Evolutionary conservation across 495 filamentous ascomycete genomes (phyloP).

Genomic region (Pyronema omphalodes): DNA sequence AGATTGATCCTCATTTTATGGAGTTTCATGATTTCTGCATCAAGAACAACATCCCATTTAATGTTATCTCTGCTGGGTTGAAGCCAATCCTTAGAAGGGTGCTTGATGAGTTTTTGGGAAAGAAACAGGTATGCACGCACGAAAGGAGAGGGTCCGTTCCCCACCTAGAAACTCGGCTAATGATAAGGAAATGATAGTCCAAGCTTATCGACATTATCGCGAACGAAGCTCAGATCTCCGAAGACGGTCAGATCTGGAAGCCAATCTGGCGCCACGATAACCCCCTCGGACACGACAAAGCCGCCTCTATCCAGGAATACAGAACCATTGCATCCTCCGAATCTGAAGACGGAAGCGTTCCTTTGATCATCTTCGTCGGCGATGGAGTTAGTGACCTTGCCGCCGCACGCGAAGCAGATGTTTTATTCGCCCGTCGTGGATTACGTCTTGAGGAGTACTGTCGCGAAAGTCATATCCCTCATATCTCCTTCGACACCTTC

Average conservation of each 20-base stretch:
- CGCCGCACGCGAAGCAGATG: slow-evolving; percentile 54
- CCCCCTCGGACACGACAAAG: slow-evolving; percentile 54
- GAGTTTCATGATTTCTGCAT: slow-evolving; percentile 50
- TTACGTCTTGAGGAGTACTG: slow-evolving; percentile 57
- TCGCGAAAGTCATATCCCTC: slow-evolving; percentile 41
- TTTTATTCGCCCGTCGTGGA: slow-evolving; percentile 53
- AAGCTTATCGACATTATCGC: slow-evolving; percentile 50
- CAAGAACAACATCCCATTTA: slow-evolving; percentile 47
- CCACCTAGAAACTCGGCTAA: background rate
- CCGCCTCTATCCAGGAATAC: slow-evolving; percentile 43
- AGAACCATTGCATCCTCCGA: slow-evolving; percentile 34
- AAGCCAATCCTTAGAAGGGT: slow-evolving; percentile 47
- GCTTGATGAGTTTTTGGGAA: slow-evolving; percentile 45
- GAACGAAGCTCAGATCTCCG: slow-evolving; percentile 44
- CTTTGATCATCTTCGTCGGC: slow-evolving; percentile 58
- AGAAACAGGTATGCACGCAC: slow-evolving; percentile 30
- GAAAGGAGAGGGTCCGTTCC: too few species aligned
- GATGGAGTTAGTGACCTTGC: slow-evolving; percentile 62
- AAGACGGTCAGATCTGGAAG: slow-evolving; percentile 45
- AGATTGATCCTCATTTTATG: slow-evolving; percentile 48
- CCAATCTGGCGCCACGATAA: slow-evolving; percentile 52
- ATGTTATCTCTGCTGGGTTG: slow-evolving; percentile 53
- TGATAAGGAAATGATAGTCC: slow-evolving; percentile 24
- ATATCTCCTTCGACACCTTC: slow-evolving; percentile 50
- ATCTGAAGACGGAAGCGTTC: slow-evolving; percentile 42